Base-by-base conservation (phyloP, 768 basidiomycete genomes). In the Rubroboletus pulcherrimus region DNA sequence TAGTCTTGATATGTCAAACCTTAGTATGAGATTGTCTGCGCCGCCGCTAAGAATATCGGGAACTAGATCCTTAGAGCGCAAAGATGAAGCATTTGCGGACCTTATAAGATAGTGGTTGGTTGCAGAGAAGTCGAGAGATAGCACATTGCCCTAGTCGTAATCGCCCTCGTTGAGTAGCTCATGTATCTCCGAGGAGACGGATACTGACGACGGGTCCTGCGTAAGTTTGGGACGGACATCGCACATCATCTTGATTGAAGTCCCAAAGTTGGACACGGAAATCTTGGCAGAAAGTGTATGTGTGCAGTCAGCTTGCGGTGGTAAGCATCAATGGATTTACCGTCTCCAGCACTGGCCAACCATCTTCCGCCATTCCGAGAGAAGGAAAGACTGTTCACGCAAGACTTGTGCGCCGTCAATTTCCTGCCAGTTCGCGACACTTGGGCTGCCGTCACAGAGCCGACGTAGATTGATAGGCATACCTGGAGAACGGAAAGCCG, bases 341-440 rank as follows among this genome's bases (percentile, higher is more conserved):
- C 85, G 68, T 88, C 86, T 34, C 87, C 86, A 30, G 84, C 87
- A 62, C 82, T 86, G 3, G 84, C 85, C 39, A 88, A 66, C 72
- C 83, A 86, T 53, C 81, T 75, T 2, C 83, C 85, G 33, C 80
- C 78, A 8, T 76, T 69, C n/a, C 78, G 78, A 2, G 86, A 86
- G 56, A 87, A 86, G 1, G 76, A 66, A 17, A 88, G 76, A 11
- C 78, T 78, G 64, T 88, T 88, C 42, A 88, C 79, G 66, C 86
- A 88, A 10, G 85, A 85, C 34, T 69, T 74, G 65, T 87, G 86
- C 5, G 73, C 78, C 26, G 54, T 57, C 24, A 77, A 58, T 59
- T 63, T 68, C 56, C 75, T 76, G 54, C 46, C 53, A 46, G 49
- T 45, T 30, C 15, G 40, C 30, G 42, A 54, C 30, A n/a, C 15